Conservation (phyloP, 2,329 filamentous ascomycete genomes). For the Fusarium kyushuense region DNA sequence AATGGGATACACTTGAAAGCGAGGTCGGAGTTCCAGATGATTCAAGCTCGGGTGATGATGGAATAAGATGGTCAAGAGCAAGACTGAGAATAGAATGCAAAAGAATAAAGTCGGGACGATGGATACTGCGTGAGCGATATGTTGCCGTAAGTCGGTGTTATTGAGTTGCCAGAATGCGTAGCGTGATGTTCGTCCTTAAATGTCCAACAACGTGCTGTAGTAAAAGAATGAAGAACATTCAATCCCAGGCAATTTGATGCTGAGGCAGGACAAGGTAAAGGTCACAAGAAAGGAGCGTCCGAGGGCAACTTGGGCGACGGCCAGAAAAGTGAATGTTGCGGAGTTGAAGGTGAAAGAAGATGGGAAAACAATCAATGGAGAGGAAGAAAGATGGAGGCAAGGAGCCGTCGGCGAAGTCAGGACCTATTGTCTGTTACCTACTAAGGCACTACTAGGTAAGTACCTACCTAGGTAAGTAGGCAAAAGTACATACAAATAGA, state of each 20-base stretch:
- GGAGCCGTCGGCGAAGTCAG: slow-evolving; percentile 7
- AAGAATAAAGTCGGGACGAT: slow-evolving; percentile 27
- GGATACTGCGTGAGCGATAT: slow-evolving; percentile 45
- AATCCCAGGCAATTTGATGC: slow-evolving; percentile 22
- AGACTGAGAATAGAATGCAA: slow-evolving; percentile 5
- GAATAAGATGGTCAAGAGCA: slow-evolving; percentile 1
- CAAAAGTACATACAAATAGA: neutral
- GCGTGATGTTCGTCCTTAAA: slow-evolving; percentile 19
- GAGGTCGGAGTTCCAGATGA: neutral
- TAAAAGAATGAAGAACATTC: slow-evolving; percentile 37
- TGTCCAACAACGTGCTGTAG: slow-evolving; percentile 29
- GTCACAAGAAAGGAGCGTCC: slow-evolving; percentile 32
- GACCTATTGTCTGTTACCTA: no score
- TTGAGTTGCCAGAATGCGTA: slow-evolving; percentile 23
- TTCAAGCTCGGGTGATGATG: neutral
- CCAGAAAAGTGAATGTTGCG: slow-evolving; percentile 32
- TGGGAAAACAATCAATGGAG: slow-evolving; percentile 12
- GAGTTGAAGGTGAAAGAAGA: slow-evolving; percentile 26
- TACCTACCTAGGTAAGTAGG: no score
- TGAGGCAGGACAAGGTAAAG: slow-evolving; percentile 12
- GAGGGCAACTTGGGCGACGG: slow-evolving; percentile 13
- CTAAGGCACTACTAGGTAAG: no score
- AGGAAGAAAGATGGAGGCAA: slow-evolving; percentile 29
- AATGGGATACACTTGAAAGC: neutral
- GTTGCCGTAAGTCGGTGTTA: slow-evolving; percentile 40